Evolutionary conservation across 768 basidiomycete genomes (phyloP), one percentile per base, ranked within the genome.

Genomic region (Mycena maculata): DNA sequence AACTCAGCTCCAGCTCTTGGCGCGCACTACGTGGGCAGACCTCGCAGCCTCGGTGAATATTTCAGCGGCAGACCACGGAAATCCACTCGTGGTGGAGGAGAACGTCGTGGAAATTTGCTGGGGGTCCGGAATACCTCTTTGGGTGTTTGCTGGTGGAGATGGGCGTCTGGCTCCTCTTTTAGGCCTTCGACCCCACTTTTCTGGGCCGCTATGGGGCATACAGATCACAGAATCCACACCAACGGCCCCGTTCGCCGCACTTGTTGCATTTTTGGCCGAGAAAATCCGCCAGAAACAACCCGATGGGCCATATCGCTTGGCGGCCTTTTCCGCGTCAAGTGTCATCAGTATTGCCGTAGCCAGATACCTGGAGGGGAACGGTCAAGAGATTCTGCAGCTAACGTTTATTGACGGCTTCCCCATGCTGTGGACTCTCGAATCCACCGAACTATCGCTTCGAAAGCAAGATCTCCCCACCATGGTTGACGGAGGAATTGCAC

Each of bases 191-290:
- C 3, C 4, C 4, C 42, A 60, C 23, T 67, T 38, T 41, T 11
- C 25, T 0, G 67, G 63, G 0, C 9, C 25, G 0, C 25, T 71
- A 11, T 71, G 67, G 67, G 67, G 42, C 8, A 11, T 71, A 1
- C 67, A 66, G 33, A 39, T 65, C 12, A 69, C 70, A 2, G 66
- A 70, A 65, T 58, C 2, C 67, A 63, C n/a, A n/a, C n/a, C n/a
- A n/a, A 33, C 65, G 3, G 59, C 65, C 1, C 50, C 39, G 1
- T 15, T 71, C 7, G 7, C 12, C 18, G 41, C 38, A 1, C 16
- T 71, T 18, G 58, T 56, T 27, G 58, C 18, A 42, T 69, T 56
- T n/a, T 71, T 63, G 58, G 36, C 49, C 10, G 10, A 52, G 11
- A 38, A 58, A 28, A 69, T 69, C 16, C 59, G 63, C 33, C 54